Percentiles rank a stretch among this genome's conserved stretches.
Evolutionary conservation across 2,329 filamentous ascomycete species (phyloP).

Genomic region (Corinectria fuckeliana): DNA sequence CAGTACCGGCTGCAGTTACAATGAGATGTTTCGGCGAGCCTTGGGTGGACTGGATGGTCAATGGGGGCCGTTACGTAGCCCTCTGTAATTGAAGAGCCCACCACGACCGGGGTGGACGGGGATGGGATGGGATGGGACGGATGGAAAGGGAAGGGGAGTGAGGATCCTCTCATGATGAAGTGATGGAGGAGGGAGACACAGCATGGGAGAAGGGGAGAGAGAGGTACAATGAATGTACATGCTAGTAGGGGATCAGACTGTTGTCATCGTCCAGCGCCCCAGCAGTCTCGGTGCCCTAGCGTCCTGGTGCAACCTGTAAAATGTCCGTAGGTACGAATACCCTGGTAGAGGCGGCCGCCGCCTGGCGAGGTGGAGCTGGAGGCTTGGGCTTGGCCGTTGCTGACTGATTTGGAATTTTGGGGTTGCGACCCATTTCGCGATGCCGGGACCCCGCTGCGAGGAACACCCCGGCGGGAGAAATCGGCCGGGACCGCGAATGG

Average conservation of each 20-base stretch:
- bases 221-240: too few relatives aligned
- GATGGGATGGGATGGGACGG: background rate
- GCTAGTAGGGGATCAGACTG: background rate
- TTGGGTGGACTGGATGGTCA: background rate
- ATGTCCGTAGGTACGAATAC: too few relatives aligned
- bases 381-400: background rate
- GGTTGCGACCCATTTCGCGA: slow-evolving; percentile 5
- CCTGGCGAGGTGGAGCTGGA: background rate
- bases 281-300: background rate
- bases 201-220: background rate
- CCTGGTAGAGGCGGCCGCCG: background rate
- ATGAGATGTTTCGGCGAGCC: background rate
- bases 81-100: slow-evolving; percentile 1
- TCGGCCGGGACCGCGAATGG: slow-evolving; percentile 6
- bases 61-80: slow-evolving; percentile 7
- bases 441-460: background rate
- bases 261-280: background rate
- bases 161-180: slow-evolving; percentile 3
- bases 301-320: background rate
- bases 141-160: background rate
- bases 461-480: slow-evolving; percentile 3
- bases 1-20: background rate
- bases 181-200: background rate
- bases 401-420: slow-evolving; percentile 13
- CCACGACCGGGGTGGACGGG: background rate